Conservation (phyloP, 257 asterid genomes). For the Cruciata laevipes region DNA sequence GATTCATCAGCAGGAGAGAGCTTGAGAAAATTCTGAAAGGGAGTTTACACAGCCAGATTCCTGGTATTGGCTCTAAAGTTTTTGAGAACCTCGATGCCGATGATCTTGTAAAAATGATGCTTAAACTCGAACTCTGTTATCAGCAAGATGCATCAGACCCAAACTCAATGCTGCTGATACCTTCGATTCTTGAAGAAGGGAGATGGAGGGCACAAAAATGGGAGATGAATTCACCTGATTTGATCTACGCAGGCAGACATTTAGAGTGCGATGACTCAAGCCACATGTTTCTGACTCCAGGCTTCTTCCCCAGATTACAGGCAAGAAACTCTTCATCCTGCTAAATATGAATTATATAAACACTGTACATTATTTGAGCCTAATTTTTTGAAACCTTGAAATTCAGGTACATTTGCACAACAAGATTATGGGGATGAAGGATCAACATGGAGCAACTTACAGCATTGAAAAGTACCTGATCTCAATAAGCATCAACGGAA, state of each 20-base stretch:
- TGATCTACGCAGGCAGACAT: slow-evolving; percentile 62
- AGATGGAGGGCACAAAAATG: slow-evolving; percentile 65
- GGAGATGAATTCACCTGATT: slow-evolving; percentile 33
- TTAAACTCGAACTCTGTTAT: slow-evolving; percentile 73
- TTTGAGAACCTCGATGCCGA: slow-evolving; percentile 48
- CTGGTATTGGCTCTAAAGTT: slow-evolving; percentile 51
- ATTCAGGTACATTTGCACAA: slow-evolving; percentile 71
- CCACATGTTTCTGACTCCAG: slow-evolving; percentile 63
- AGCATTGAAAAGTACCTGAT: slow-evolving; percentile 65
- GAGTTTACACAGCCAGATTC: slow-evolving; percentile 50
- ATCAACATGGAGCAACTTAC: slow-evolving; percentile 73
- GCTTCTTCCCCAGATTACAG: slow-evolving; percentile 84
- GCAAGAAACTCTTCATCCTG: slow-evolving; percentile 25
- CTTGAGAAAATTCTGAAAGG: slow-evolving; percentile 57
- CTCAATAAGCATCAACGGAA: slow-evolving; percentile 55
- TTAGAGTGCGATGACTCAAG: slow-evolving; percentile 71
- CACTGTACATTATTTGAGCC: not conserved
- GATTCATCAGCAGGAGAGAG: slow-evolving; percentile 58
- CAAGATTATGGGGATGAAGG: slow-evolving; percentile 52
- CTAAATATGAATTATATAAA: not conserved
- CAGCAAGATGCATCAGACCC: slow-evolving; percentile 60
- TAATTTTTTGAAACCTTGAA: not conserved
- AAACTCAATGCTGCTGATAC: slow-evolving; percentile 47
- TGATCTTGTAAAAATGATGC: slow-evolving; percentile 67
- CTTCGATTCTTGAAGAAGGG: slow-evolving; percentile 67